Percentiles rank a stretch among this genome's conserved stretches.
Evolutionary conservation across 2,329 filamentous ascomycete genomes (phyloP).

Genomic region (Balansia obtecta): DNA sequence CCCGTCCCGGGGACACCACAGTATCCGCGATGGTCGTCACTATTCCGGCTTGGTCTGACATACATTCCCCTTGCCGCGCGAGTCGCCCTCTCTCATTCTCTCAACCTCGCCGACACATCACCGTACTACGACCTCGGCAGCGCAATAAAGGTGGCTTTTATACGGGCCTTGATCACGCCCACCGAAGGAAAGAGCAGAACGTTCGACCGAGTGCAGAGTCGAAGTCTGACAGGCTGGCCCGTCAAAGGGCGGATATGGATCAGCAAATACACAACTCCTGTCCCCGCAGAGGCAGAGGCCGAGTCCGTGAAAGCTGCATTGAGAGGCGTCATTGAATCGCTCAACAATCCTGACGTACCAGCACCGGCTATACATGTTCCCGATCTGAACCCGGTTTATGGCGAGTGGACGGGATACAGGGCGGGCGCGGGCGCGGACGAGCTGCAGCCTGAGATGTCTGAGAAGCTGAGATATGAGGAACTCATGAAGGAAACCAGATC

Average conservation of each 20-base stretch:
- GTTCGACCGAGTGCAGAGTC: slow-evolving; percentile 49
- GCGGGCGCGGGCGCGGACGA: slow-evolving; percentile 36
- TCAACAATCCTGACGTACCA: slow-evolving; percentile 8
- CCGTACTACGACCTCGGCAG: slow-evolving; percentile 70
- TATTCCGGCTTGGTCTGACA: slow-evolving; percentile 37
- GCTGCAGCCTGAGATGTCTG: slow-evolving; percentile 41
- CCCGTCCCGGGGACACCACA: background rate
- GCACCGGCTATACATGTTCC: slow-evolving; percentile 27
- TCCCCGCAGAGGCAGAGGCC: slow-evolving; percentile 43
- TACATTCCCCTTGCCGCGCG: slow-evolving; percentile 45
- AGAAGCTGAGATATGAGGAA: slow-evolving; percentile 50
- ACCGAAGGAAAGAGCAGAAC: slow-evolving; percentile 28
- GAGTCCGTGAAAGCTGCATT: slow-evolving; percentile 42
- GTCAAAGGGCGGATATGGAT: slow-evolving; percentile 78
- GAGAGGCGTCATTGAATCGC: slow-evolving; percentile 35
- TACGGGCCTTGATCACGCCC: slow-evolving; percentile 50
- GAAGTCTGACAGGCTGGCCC: slow-evolving; percentile 49
- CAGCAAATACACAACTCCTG: slow-evolving; percentile 52
- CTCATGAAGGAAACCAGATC: slow-evolving; percentile 56
- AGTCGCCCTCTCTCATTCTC: slow-evolving; percentile 39
- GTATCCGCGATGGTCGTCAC: background rate
- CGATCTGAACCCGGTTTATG: slow-evolving; percentile 45
- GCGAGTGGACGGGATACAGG: slow-evolving; percentile 66
- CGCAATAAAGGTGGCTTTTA: slow-evolving; percentile 55
- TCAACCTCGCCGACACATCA: slow-evolving; percentile 57